phyloP scores from a whole-genome alignment of 2,329 filamentous ascomycete genomes.

The Fonsecaea pedrosoi region DNA sequence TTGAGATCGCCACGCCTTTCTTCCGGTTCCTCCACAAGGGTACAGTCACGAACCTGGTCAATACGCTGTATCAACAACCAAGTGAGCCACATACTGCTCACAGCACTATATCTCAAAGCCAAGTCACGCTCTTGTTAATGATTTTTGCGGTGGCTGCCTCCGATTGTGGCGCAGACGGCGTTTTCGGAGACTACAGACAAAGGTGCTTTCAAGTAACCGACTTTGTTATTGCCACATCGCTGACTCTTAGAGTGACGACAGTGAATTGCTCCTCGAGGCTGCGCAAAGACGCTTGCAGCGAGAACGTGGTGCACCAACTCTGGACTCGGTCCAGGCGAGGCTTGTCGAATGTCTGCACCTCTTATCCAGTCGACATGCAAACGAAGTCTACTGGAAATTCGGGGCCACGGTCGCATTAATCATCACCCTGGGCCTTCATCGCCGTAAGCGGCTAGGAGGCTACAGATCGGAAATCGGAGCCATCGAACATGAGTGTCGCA shows the following conservation, averaged over 20 bases:
- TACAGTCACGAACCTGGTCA: neutral
- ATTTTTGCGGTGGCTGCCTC: slow-evolving; percentile 5
- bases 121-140: slow-evolving; percentile 5
- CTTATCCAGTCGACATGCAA: neutral
- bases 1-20: neutral
- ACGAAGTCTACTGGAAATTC: slow-evolving; percentile 13
- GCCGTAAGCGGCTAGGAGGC: slow-evolving; percentile 3
- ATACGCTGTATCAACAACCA: neutral
- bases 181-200: neutral
- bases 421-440: slow-evolving; percentile 4
- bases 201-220: neutral
- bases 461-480: slow-evolving; percentile 5
- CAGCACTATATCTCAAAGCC: neutral
- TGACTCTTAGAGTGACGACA: neutral
- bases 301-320: slow-evolving; percentile 1
- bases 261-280: slow-evolving; percentile 7
- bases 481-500: slow-evolving; percentile 7
- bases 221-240: neutral
- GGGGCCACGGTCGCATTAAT: slow-evolving; percentile 5
- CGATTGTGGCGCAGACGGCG: neutral
- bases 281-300: slow-evolving; percentile 5
- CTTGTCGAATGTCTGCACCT: slow-evolving; percentile 9
- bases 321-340: slow-evolving; percentile 6
- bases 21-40: slow-evolving; percentile 4
- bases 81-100: neutral